A percentile compares a stretch with the other conserved stretches of the same genome.
Conservation (phyloP, 1,284 basidiomycete genomes). For the Ustilago xerochloae region DNA sequence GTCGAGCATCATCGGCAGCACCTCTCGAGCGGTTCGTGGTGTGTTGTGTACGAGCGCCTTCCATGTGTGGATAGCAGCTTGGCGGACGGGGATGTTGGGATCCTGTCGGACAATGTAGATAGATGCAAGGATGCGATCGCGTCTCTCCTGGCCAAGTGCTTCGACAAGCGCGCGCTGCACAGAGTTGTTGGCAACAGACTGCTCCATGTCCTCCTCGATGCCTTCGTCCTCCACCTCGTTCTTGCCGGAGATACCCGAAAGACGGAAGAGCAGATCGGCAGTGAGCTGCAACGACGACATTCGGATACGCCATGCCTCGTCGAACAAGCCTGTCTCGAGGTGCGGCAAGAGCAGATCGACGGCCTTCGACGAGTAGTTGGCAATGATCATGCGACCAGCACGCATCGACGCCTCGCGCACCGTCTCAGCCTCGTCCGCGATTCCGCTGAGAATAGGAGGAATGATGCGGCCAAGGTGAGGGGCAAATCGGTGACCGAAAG, state of each 20-base stretch:
- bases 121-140: constrained; percentile 89
- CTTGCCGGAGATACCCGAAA: constrained; percentile 97
- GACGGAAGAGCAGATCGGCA: constrained; percentile 94
- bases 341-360: constrained; percentile 94
- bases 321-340: constrained; percentile 94
- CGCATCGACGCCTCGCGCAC: constrained; percentile 93
- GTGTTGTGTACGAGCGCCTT: constrained; percentile 91
- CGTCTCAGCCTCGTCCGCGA: constrained; percentile 93
- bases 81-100: constrained; percentile 86
- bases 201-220: constrained; percentile 71
- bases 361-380: constrained; percentile 90
- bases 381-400: constrained; percentile 98
- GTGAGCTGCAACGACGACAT: constrained; percentile 91
- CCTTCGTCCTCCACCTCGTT: constrained; percentile 74
- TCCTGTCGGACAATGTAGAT: constrained; percentile 95
- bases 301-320: constrained; percentile 92
- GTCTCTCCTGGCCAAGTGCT: constrained; percentile 85
- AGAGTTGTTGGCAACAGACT: constrained; percentile 73
- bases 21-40: constrained; percentile 81
- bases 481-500: constrained; percentile 91
- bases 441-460: constrained; percentile 87
- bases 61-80: constrained; percentile 96
- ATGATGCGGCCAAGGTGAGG: constrained; percentile 96
- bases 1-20: constrained; percentile 77
- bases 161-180: constrained; percentile 83